Evolutionary conservation across 1,284 basidiomycete species (phyloP), one percentile per base, ranked within the genome.

Genomic region (Ceratobasidium sp.): DNA sequence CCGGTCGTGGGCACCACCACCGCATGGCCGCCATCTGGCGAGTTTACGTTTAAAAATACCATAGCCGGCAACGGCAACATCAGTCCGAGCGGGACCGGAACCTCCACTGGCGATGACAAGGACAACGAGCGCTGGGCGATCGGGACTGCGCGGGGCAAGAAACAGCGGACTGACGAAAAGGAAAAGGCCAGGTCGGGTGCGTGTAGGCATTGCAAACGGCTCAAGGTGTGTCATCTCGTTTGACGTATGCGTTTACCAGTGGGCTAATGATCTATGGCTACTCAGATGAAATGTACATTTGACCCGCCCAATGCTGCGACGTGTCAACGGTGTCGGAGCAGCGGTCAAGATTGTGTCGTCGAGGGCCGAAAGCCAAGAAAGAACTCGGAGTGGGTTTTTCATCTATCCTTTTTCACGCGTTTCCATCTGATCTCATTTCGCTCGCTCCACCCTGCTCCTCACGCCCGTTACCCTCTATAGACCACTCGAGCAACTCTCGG

Each of bases 211-310:
- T 93, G 91, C 84, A 93, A 92, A 80, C 89, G 88, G 77, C 86
- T 93, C 77, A 93, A 93, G 88, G 91, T 90, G 80, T 73, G 88
- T 69, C 57, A 74, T 21, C 36, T 28, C 32, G 30, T 39, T 73
- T 36, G 32, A 67, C 59, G 45, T 12, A 23, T 64, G 18, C 46
- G 10, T 45, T 6, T n/a, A 34, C 23, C 10, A 14, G 32, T 62
- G 6, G 21, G 46, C 18, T 48, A 48, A 48, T 8, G 18, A 21
- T 52, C 18, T 1, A 3, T 14, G 21, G 6, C 16, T 10, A 30
- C 48, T 53, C 45, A 92, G 90, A 92, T 92, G 91, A 91, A 89
- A 83, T 92, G 91, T 80, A 88, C 88, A 76, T 92, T 92, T 78
- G 88, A 89, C 53, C 83, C 82, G 75, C 83, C 85, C 74, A 87